A percentile compares a stretch with the other conserved stretches of the same genome.
phyloP scores from a whole-genome alignment of 1,284 basidiomycete species.

The Singerocomus inundabilis region DNA sequence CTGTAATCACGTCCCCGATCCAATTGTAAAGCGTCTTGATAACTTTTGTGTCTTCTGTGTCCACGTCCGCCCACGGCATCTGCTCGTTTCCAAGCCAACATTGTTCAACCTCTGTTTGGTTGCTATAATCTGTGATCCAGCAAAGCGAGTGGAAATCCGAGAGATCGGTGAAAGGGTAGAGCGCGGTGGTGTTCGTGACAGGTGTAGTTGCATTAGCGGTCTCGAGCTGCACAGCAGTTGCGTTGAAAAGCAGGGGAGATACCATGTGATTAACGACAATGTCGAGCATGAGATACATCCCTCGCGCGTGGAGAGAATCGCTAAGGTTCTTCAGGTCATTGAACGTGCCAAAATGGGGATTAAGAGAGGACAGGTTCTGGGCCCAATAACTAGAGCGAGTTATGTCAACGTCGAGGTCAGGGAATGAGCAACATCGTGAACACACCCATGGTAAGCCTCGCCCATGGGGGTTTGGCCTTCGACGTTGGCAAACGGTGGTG shows the following conservation, averaged over 20 bases:
- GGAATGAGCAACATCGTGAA: background rate
- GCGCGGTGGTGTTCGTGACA: conserved; percentile 38
- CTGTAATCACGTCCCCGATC: conserved; percentile 54
- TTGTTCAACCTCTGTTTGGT: conserved; percentile 67
- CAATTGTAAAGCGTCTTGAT: conserved; percentile 53
- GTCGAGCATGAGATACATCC: conserved; percentile 81
- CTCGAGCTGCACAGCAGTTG: conserved; percentile 31
- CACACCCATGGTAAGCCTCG: conserved; percentile 61
- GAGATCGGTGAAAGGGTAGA: conserved; percentile 38
- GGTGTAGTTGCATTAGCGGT: conserved; percentile 20
- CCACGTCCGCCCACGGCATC: conserved; percentile 65
- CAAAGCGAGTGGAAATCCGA: conserved; percentile 39
- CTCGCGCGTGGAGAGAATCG: conserved; percentile 58
- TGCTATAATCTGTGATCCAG: conserved; percentile 50
- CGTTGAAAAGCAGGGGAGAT: conserved; percentile 32
- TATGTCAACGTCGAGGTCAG: background rate
- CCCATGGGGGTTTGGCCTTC: conserved; percentile 62
- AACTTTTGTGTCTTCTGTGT: conserved; percentile 66
- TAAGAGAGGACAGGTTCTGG: conserved; percentile 57
- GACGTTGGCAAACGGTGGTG: conserved; percentile 63
- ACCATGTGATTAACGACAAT: conserved; percentile 74
- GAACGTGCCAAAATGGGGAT: conserved; percentile 62
- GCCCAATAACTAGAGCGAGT: conserved; percentile 50
- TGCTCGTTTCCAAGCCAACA: conserved; percentile 74
- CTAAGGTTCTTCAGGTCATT: conserved; percentile 65